Percentiles rank a stretch among this genome's conserved stretches.
phyloP scores from a whole-genome alignment of 306 rosid species.

The Cucumis hystrix region DNA sequence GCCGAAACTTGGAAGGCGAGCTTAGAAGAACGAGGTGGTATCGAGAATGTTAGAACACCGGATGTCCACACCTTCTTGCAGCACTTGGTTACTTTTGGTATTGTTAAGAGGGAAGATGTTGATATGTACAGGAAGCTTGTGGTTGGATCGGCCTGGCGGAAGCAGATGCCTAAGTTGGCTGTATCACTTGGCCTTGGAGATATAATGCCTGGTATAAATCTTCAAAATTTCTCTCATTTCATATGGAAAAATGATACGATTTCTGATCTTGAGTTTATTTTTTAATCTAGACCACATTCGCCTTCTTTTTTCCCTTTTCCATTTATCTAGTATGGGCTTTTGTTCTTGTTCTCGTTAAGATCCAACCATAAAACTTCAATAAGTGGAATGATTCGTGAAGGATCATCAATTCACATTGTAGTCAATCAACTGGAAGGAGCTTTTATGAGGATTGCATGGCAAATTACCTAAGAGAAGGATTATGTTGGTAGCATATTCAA shows the following conservation, averaged over 20 bases:
- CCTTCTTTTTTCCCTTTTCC: neutral
- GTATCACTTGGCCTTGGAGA: conserved; percentile 81
- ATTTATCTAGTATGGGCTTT: neutral
- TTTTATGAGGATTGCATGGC: neutral
- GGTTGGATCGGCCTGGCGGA: conserved; percentile 92
- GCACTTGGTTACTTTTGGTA: conserved; percentile 92
- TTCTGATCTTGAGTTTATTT: neutral
- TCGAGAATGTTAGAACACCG: conserved; percentile 82
- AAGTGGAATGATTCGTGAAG: neutral
- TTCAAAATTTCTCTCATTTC: neutral
- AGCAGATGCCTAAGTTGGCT: conserved; percentile 97
- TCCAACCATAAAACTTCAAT: neutral
- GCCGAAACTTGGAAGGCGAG: conserved; percentile 88
- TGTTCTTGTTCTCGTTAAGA: neutral
- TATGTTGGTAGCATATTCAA: neutral
- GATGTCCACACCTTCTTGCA: conserved; percentile 92
- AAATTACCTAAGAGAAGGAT: neutral
- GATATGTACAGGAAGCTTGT: conserved; percentile 77
- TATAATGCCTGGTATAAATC: conserved; percentile 69
- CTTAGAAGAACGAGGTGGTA: conserved; percentile 85
- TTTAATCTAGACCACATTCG: neutral
- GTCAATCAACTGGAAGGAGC: neutral
- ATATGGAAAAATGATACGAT: neutral
- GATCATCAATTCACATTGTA: neutral
- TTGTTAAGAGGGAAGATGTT: conserved; percentile 59